Percentiles rank a stretch among this genome's conserved stretches.
These are phyloP conservation scores for Spathaspora gorwiae DNA, from an alignment of 805 yeast genomes.

Conservation along the genomic window DNA sequence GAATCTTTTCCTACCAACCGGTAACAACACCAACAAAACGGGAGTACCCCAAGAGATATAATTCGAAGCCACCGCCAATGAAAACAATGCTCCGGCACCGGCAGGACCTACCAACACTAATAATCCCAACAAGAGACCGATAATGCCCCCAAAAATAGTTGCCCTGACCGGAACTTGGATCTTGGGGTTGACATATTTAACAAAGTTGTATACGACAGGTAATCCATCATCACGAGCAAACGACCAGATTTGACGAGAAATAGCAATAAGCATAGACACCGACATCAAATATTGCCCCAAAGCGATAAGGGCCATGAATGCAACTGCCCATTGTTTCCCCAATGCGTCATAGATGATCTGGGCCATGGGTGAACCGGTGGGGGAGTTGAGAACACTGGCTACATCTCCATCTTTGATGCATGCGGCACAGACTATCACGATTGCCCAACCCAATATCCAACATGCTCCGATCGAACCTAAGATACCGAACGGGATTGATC, in stretches of 20 bases:
- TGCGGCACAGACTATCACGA: slow-evolving; percentile 51
- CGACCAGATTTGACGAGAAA: slow-evolving; percentile 71
- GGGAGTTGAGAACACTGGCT: slow-evolving; percentile 36
- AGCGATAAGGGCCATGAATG: slow-evolving; percentile 55
- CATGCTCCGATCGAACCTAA: slow-evolving; percentile 55
- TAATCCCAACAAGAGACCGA: slow-evolving; percentile 51
- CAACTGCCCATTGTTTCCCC: slow-evolving; percentile 63
- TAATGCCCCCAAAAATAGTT: slow-evolving; percentile 47
- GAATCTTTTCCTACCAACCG: slow-evolving; percentile 47
- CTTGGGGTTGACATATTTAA: slow-evolving; percentile 53
- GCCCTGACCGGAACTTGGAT: slow-evolving; percentile 66
- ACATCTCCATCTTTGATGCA: slow-evolving; percentile 47
- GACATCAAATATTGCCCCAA: slow-evolving; percentile 66
- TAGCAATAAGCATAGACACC: slow-evolving; percentile 55
- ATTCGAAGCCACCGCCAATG: slow-evolving; percentile 59
- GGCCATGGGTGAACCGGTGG: slow-evolving; percentile 60
- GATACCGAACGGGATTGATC: slow-evolving; percentile 64
- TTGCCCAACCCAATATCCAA: slow-evolving; percentile 54
- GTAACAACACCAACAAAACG: slow-evolving; percentile 48
- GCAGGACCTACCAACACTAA: slow-evolving; percentile 56
- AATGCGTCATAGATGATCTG: slow-evolving; percentile 59
- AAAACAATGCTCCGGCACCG: slow-evolving; percentile 58
- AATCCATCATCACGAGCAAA: slow-evolving; percentile 74
- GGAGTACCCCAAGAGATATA: slow-evolving; percentile 61
- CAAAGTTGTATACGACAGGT: slow-evolving; percentile 49